Conservation (phyloP, 345 rosid genomes). For the Acer negundo region DNA sequence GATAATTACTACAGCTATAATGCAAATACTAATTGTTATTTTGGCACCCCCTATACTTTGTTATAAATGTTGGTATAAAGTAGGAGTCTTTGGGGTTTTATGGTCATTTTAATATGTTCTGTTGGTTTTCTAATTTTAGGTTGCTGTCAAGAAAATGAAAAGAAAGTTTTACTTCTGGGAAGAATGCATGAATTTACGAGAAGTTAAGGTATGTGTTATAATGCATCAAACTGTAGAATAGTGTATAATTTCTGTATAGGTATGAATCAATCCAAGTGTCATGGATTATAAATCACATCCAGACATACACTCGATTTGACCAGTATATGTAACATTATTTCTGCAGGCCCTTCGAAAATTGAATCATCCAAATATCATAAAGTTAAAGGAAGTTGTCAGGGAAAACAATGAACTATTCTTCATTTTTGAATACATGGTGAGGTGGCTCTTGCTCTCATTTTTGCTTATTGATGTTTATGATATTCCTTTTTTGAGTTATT, state of each 20-base stretch:
- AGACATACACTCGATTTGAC: neutral
- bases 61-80: neutral
- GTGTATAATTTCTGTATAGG: constrained; percentile 2
- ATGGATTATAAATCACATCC: constrained; percentile 12
- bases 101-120: constrained; percentile 9
- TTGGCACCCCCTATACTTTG: neutral
- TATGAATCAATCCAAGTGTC: neutral
- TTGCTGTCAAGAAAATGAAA: constrained; percentile 98
- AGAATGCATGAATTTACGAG: constrained; percentile 85
- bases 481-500: neutral
- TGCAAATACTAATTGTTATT: neutral
- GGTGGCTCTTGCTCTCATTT: constrained; percentile 18
- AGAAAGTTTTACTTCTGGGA: constrained; percentile 91
- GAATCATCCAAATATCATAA: constrained; percentile 83
- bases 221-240: constrained; percentile 5
- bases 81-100: neutral
- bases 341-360: constrained; percentile 84
- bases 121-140: constrained; percentile 40
- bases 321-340: constrained; percentile 17
- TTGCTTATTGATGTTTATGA: neutral
- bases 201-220: constrained; percentile 67
- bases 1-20: neutral
- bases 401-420: constrained; percentile 87
- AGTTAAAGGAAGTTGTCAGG: constrained; percentile 89
- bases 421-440: constrained; percentile 95